phyloP scores from a whole-genome alignment of 2,329 filamentous ascomycete genomes.

The Sporothrix pseudoabietina region DNA sequence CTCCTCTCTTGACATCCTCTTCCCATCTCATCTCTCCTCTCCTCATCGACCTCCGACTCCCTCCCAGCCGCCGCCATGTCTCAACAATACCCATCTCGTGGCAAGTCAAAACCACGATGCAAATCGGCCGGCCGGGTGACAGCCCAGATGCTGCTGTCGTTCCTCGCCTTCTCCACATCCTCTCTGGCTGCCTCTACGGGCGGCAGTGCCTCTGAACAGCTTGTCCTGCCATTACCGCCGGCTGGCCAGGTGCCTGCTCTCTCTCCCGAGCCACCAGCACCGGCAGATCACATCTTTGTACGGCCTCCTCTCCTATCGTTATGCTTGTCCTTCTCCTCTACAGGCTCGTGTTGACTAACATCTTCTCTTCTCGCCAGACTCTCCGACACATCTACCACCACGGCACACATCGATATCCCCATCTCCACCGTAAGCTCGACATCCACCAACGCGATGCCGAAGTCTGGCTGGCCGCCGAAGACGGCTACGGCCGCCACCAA shows the following conservation, averaged over 20 bases:
- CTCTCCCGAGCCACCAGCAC: constrained; percentile 49
- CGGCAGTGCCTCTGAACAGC: constrained; percentile 43
- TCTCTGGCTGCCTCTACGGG: constrained; percentile 41
- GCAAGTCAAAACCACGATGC: constrained; percentile 43
- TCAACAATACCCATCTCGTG: constrained; percentile 21
- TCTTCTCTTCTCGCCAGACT: constrained; percentile 46
- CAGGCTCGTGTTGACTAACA: not conserved
- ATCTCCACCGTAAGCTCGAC: constrained; percentile 76
- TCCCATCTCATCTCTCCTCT: not conserved
- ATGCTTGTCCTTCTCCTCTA: no score
- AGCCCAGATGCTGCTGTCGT: constrained; percentile 64
- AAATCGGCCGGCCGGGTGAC: constrained; percentile 65
- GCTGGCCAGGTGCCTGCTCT: constrained; percentile 48
- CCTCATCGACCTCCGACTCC: not conserved
- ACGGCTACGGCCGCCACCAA: constrained; percentile 55
- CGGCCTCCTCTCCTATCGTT: constrained; percentile 4
- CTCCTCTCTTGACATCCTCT: not conserved
- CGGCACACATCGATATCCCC: constrained; percentile 76
- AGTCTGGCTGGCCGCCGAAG: constrained; percentile 65
- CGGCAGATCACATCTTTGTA: constrained; percentile 61
- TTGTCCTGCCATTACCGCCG: constrained; percentile 47
- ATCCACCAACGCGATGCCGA: constrained; percentile 60
- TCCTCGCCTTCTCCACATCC: constrained; percentile 61
- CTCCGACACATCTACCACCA: constrained; percentile 93
- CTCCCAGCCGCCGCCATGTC: constrained; percentile 35